Base-by-base conservation (phyloP, 106 monocot species). In the Phalaenopsis aphrodite region DNA sequence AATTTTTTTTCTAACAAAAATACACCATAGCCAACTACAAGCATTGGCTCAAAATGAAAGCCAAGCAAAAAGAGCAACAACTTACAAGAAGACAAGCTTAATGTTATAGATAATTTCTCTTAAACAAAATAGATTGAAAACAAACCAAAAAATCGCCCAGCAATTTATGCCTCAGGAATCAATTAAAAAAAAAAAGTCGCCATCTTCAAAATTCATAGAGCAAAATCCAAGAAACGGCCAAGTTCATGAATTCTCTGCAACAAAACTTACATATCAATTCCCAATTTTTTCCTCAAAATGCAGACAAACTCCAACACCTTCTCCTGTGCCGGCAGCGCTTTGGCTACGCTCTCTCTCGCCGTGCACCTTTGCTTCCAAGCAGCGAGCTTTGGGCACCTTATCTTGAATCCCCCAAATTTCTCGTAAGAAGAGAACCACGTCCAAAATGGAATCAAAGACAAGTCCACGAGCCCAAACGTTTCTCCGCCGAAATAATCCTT, bases 401-500 rank as follows among this genome's bases (percentile, higher is more conserved):
- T 21, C 73, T 81, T 87, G 75, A 94, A 83, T 77, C 45, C 69
- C 36, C 58, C 91, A 21, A 12, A 81, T 11, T 58, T 78, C 83
- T 89, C 87, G 56, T 86, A 94, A 4, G 84, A 11, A 72, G 84
- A 56, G 81, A 91, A 91, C 93, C 89, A 89, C 9, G 79, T 3
- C 3, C 87, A 48, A 75, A 87, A 94, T 41, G 86, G 84, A 47
- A 89, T 74, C 21, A 94, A 79, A 3, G 86, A 81, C 15, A 94
- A 73, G 79, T 94, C 93, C 2, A 94, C 80, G 43, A 77, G 91
- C 1, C 89, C 91, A 73, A 93, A 89, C 0, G 11, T 14, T 12
- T 91, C 89, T 15, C 90, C 92, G 7, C 85, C 84, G 58, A 93
- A 93, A 79, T 78, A 93, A 10, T 80, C 64, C 79, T 85, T 85